phyloP scores from a whole-genome alignment of 768 basidiomycete genomes.

The Paxillus involutus region DNA sequence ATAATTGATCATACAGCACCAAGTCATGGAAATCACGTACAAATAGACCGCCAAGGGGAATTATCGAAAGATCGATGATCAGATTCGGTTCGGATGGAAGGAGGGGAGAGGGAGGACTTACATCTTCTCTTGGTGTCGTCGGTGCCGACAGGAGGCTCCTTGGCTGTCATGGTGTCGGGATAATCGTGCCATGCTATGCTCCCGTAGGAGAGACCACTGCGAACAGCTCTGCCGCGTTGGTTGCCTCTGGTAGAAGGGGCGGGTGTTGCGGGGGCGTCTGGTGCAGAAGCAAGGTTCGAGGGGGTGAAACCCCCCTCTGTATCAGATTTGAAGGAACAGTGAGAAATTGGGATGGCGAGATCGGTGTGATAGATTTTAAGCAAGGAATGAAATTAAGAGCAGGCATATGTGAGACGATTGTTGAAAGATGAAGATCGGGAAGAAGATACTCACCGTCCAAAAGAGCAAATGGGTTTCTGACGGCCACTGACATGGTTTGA shows the following conservation, averaged over 20 bases:
- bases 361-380: constrained; percentile 13
- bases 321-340: constrained; percentile 12
- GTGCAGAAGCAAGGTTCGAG: constrained; percentile 36
- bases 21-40: not conserved
- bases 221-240: constrained; percentile 53
- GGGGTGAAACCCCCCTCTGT: constrained; percentile 49
- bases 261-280: constrained; percentile 27
- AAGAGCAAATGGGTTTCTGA: constrained; percentile 82
- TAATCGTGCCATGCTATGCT: constrained; percentile 46
- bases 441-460: constrained; percentile 62
- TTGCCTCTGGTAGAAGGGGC: constrained; percentile 40
- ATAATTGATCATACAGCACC: too few relatives aligned
- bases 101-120: constrained; percentile 19
- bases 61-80: not conserved
- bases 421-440: not conserved
- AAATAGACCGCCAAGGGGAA: not conserved
- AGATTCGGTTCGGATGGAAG: not conserved
- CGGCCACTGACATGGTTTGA: constrained; percentile 86
- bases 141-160: constrained; percentile 34
- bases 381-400: not conserved
- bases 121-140: constrained; percentile 35
- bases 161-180: constrained; percentile 38
- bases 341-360: constrained; percentile 5
- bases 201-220: constrained; percentile 68
- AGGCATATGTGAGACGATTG: not conserved